These are phyloP conservation scores for Aspergillus sp. DNA, from an alignment of 2,329 filamentous ascomycete genomes.

Conservation along the genomic window DNA sequence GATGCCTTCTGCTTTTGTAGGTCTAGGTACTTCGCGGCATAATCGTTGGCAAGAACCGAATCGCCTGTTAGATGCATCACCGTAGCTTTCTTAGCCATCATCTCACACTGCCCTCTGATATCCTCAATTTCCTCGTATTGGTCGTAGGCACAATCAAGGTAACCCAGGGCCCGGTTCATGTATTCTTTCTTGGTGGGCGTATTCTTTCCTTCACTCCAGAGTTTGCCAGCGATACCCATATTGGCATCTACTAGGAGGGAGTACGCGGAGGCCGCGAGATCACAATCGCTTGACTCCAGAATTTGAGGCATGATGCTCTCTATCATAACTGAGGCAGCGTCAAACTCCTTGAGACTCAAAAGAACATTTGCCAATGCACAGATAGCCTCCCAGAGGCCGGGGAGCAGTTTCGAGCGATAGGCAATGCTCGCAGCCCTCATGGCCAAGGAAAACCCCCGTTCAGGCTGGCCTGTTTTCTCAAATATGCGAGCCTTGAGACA, in stretches of 20 bases:
- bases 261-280: conserved; percentile 66
- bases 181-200: conserved; percentile 52
- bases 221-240: conserved; percentile 68
- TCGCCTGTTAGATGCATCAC: conserved; percentile 72
- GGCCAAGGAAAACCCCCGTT: conserved; percentile 74
- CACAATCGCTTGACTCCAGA: conserved; percentile 67
- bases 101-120: conserved; percentile 69
- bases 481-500: conserved; percentile 72
- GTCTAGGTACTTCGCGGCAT: conserved; percentile 64
- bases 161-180: conserved; percentile 58
- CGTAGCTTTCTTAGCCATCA: conserved; percentile 78
- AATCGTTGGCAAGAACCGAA: conserved; percentile 62
- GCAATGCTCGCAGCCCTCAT: conserved; percentile 74
- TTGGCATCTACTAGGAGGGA: conserved; percentile 71
- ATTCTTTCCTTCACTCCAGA: conserved; percentile 32
- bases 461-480: conserved; percentile 65
- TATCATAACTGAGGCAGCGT: conserved; percentile 64
- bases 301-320: conserved; percentile 71
- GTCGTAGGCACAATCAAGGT: conserved; percentile 62
- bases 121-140: conserved; percentile 69
- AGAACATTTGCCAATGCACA: conserved; percentile 68
- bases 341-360: conserved; percentile 68
- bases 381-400: conserved; percentile 71
- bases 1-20: conserved; percentile 46
- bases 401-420: conserved; percentile 66